Conservation (phyloP, 1,284 basidiomycete genomes). For the Xerocomus subilludens region DNA sequence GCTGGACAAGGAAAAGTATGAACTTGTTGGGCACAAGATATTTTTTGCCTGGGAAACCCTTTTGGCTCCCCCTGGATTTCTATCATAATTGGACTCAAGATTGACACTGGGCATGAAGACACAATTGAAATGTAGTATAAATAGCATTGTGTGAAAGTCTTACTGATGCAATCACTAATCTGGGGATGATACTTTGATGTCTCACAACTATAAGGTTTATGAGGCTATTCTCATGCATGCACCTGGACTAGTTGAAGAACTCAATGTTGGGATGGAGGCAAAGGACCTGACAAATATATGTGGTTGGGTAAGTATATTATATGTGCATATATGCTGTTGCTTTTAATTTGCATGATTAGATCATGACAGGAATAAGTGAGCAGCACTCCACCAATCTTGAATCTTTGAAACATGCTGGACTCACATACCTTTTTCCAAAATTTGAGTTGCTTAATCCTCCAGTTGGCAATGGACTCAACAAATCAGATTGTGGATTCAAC, state of each 20-base stretch:
- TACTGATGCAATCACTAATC: no score
- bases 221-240: not conserved
- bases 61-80: not conserved
- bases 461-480: not conserved
- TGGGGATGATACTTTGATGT: not conserved
- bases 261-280: not conserved
- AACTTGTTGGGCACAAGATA: not conserved
- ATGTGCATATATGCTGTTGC: not conserved
- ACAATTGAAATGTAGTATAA: not conserved
- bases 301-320: constrained; percentile 3
- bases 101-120: not conserved
- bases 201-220: not conserved
- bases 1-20: not conserved
- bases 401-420: not conserved
- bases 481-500: constrained; percentile 9
- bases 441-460: not conserved
- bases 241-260: not conserved
- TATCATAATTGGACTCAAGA: not conserved
- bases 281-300: not conserved
- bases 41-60: not conserved
- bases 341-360: not conserved
- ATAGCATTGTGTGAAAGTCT: no score
- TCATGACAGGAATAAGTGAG: constrained; percentile 5
- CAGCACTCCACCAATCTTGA: not conserved
- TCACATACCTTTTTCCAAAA: not conserved